Conservation (phyloP, 176 grass and related monocot species). For the Carex pumila region DNA sequence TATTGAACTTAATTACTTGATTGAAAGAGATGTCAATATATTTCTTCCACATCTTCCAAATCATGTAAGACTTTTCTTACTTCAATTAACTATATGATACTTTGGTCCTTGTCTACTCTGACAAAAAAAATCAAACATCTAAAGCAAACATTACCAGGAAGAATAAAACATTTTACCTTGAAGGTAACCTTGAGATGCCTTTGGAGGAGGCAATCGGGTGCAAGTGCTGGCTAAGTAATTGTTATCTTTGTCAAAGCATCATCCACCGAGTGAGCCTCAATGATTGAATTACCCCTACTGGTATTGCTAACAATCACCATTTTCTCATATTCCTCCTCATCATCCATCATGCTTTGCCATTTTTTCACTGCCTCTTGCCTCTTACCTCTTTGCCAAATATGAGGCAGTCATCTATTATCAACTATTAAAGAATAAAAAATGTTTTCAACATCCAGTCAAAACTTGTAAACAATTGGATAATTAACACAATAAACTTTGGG, state of each 20-base stretch:
- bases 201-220: slow-evolving; percentile 74
- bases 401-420: slow-evolving; percentile 55
- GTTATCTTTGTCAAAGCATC: slow-evolving; percentile 67
- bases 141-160: neutral
- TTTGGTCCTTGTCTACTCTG: neutral
- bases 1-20: slow-evolving; percentile 37
- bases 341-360: slow-evolving; percentile 49
- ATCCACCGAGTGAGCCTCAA: slow-evolving; percentile 73
- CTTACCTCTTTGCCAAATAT: slow-evolving; percentile 56
- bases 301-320: slow-evolving; percentile 83
- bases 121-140: neutral
- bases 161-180: slow-evolving; percentile 43
- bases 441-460: neutral
- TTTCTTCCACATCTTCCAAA: slow-evolving; percentile 99
- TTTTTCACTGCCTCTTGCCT: slow-evolving; percentile 66
- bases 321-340: slow-evolving; percentile 86
- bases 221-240: slow-evolving; percentile 35
- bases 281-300: slow-evolving; percentile 85
- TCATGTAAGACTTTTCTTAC: slow-evolving; percentile 96
- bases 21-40: slow-evolving; percentile 94
- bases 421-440: neutral
- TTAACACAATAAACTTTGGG: neutral
- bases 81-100: slow-evolving; percentile 28
- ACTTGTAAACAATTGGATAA: neutral
- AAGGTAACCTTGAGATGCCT: slow-evolving; percentile 74